A percentile compares a stretch with the other conserved stretches of the same genome.
Evolutionary conservation across 768 basidiomycete species (phyloP).

Genomic region (Phallus indusiatus): DNA sequence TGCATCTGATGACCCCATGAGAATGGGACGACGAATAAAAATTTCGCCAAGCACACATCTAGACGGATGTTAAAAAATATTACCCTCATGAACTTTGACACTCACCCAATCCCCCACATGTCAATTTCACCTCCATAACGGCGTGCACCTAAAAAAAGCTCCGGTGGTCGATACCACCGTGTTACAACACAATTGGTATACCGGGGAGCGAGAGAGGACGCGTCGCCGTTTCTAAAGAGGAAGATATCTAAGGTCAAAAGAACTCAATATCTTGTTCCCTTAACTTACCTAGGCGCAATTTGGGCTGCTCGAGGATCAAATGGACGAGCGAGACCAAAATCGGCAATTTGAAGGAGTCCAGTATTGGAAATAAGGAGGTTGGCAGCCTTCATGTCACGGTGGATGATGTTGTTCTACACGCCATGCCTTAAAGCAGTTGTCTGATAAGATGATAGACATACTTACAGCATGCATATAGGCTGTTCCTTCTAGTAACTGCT

Average conservation of each 20-base stretch:
- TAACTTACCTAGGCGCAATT: constrained; percentile 23
- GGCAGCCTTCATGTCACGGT: constrained; percentile 98
- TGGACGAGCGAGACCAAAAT: constrained; percentile 91
- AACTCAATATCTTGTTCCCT: background rate
- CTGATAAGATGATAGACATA: constrained; percentile 10
- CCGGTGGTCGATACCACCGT: constrained; percentile 90
- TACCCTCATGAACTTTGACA: constrained; percentile 5
- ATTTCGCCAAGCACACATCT: constrained; percentile 98
- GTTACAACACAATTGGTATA: constrained; percentile 97
- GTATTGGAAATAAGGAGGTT: constrained; percentile 88
- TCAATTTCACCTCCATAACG: constrained; percentile 93
- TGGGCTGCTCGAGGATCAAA: constrained; percentile 41
- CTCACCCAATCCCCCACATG: constrained; percentile 94
- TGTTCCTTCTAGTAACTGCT: constrained; percentile 91
- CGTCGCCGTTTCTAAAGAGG: constrained; percentile 19
- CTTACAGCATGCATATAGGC: constrained; percentile 91
- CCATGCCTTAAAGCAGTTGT: constrained; percentile 5
- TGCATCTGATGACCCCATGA: constrained; percentile 81
- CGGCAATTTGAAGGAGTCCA: constrained; percentile 81
- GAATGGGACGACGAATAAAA: constrained; percentile 79
- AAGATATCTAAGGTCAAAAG: background rate
- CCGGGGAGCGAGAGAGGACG: constrained; percentile 43
- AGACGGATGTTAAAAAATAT: background rate
- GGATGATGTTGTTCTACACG: constrained; percentile 83
- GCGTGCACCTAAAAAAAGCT: constrained; percentile 80